These are phyloP conservation scores for Closterium sp. DNA, from an alignment of 139 green algal genomes.

Conservation along the genomic window DNA sequence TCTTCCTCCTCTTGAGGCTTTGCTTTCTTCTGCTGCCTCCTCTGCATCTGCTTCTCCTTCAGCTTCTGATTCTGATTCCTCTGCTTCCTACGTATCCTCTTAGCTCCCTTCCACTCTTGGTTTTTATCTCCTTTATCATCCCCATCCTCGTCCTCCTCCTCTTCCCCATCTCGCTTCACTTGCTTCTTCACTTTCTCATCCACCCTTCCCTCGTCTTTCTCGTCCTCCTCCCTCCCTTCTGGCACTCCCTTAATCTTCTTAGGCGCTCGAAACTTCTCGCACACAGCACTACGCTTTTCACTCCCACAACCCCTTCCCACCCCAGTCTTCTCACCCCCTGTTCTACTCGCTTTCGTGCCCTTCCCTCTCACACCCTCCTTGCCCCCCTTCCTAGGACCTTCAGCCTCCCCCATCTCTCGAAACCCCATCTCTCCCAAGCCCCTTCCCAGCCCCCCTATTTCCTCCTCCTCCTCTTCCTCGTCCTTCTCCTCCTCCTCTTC, in stretches of 20 bases:
- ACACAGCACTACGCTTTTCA: background rate
- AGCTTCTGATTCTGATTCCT: background rate
- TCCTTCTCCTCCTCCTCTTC: background rate
- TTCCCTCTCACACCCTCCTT: background rate
- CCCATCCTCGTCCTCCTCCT: background rate
- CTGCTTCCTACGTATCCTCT: background rate
- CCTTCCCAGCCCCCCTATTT: background rate
- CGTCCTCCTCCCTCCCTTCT: background rate
- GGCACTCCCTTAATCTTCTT: background rate
- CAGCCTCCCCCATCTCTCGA: background rate
- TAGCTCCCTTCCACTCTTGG: background rate
- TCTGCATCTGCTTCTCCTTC: background rate
- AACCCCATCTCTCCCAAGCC: background rate
- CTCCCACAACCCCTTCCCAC: background rate
- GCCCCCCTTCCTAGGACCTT: background rate
- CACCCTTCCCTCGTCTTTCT: background rate
- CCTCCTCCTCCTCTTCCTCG: background rate
- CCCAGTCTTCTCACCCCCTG: background rate
- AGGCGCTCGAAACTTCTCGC: background rate
- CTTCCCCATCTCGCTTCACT: too few relatives aligned
- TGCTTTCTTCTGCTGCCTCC: too few relatives aligned
- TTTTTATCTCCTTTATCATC: background rate
- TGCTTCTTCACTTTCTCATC: background rate
- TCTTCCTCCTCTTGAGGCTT: background rate
- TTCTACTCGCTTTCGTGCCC: background rate